Evolutionary conservation across 1,284 basidiomycete genomes (phyloP), one percentile per base, ranked within the genome.

Genomic region (Sutorius eximius): DNA sequence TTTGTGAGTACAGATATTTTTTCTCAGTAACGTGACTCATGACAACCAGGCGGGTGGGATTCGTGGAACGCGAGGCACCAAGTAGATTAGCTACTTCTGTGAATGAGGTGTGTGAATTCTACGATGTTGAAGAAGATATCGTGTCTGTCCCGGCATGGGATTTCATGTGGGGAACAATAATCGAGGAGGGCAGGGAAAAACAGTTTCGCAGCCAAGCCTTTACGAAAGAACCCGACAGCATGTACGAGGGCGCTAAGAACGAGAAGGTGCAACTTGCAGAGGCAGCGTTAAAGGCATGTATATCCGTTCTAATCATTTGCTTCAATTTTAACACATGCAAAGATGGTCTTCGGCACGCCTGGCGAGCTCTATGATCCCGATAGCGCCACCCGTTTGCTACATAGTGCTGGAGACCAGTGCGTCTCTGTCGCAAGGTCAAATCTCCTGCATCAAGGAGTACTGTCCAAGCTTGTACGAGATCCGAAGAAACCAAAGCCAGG

Each of bases 261-360:
- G 78, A 85, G 32, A 64, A 68, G 20, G 66, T 82, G 36, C 73
- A 75, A 48, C 65, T 88, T 9, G 85, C 87, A 1, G 86, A 91
- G 60, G 76, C 83, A 15, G 81, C 82, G 1, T 65, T 93, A 30
- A 93, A 92, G 82, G 91, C 87, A 62, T 55, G 53, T 30, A 3
- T 43, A 16, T 11, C 46, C 29, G 22, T 37, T 40, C 40, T 52
- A 10, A 29, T 45, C 10, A 10, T 37, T 49, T 42, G 36, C 22
- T 3, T 36, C 18, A 3, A 34, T 46, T 24, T 45, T 64, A 24
- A 64, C 36, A 30, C 42, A 20, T 56, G 49, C 0, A 51, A 61
- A 92, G 92, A 89, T 94, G 86, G 80, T 83, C 5, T 77, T 93
- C 41, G 83, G 87, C 3, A 87, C 86, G 1, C 84, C 89, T 0